Percentiles rank a stretch among this genome's conserved stretches.
Conservation (phyloP, 2,329 filamentous ascomycete species). For the Hymenoscyphus repandus region DNA sequence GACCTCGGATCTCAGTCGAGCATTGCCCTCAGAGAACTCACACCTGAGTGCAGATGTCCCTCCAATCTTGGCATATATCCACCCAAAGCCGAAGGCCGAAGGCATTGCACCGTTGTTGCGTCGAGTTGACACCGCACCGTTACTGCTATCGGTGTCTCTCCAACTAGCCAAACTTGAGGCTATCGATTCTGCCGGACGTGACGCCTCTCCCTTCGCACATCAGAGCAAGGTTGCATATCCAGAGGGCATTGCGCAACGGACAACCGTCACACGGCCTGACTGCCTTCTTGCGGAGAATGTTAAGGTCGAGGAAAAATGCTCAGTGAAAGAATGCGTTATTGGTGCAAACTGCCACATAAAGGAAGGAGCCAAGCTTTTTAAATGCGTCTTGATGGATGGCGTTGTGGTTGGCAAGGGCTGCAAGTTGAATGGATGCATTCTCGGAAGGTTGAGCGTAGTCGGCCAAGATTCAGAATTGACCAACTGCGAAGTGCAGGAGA, state of each 20-base stretch:
- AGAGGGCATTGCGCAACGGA: constrained; percentile 71
- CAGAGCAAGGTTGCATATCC: constrained; percentile 76
- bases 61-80: constrained; percentile 76
- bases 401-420: constrained; percentile 79
- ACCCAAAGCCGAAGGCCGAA: constrained; percentile 44
- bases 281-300: constrained; percentile 84
- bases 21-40: constrained; percentile 5
- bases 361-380: constrained; percentile 76
- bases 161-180: constrained; percentile 80
- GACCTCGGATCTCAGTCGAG: constrained; percentile 22
- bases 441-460: constrained; percentile 75
- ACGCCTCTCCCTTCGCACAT: constrained; percentile 67
- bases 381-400: constrained; percentile 90
- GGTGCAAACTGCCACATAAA: constrained; percentile 83
- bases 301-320: constrained; percentile 78
- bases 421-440: constrained; percentile 79
- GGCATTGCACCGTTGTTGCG: constrained; percentile 62
- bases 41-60: constrained; percentile 45
- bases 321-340: constrained; percentile 89
- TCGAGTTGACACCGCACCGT: constrained; percentile 79
- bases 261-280: constrained; percentile 77
- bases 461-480: constrained; percentile 77
- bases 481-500: constrained; percentile 90
- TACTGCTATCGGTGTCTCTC: constrained; percentile 77
- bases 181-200: constrained; percentile 55